These are phyloP conservation scores for Boletellus emodensis DNA, from an alignment of 768 basidiomycete species.

Conservation along the genomic window DNA sequence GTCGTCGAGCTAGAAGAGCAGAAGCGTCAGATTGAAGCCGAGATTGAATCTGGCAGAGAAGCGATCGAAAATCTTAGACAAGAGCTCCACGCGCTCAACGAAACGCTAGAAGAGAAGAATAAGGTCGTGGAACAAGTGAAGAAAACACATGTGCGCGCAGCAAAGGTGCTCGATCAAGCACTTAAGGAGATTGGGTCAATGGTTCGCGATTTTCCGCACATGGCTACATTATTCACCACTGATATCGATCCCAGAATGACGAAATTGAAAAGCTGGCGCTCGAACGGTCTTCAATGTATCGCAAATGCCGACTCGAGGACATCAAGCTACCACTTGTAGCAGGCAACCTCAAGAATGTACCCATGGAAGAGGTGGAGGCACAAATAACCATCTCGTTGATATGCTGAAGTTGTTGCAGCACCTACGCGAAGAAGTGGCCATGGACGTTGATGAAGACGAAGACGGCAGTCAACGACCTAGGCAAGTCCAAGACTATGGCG, in stretches of 20 bases:
- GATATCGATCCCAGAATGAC: slow-evolving; percentile 53
- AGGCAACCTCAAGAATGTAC: slow-evolving; percentile 81
- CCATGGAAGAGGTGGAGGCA: slow-evolving; percentile 83
- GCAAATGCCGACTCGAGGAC: slow-evolving; percentile 92
- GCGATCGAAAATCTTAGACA: slow-evolving; percentile 54
- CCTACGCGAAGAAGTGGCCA: slow-evolving; percentile 78
- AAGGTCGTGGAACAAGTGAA: slow-evolving; percentile 75
- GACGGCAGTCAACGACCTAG: slow-evolving; percentile 72
- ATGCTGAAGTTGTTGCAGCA: slow-evolving; percentile 44
- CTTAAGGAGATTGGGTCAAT: slow-evolving; percentile 85
- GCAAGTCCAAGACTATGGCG: slow-evolving; percentile 75
- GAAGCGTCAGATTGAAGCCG: slow-evolving; percentile 50
- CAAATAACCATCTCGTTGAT: neutral
- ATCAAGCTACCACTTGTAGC: slow-evolving; percentile 72
- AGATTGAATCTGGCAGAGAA: slow-evolving; percentile 56
- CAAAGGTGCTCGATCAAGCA: slow-evolving; percentile 77
- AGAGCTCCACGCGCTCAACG: slow-evolving; percentile 58
- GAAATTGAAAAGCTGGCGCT: slow-evolving; percentile 85
- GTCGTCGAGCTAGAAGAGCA: slow-evolving; percentile 52
- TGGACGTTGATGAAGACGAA: slow-evolving; percentile 92
- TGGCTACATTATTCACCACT: slow-evolving; percentile 22
- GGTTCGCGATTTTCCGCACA: slow-evolving; percentile 39
- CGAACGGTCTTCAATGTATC: slow-evolving; percentile 82
- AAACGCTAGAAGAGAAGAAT: slow-evolving; percentile 66
- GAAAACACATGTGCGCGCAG: slow-evolving; percentile 61